Evolutionary conservation across 2,329 filamentous ascomycete species (phyloP).

Genomic region (Beauveria caledonica): DNA sequence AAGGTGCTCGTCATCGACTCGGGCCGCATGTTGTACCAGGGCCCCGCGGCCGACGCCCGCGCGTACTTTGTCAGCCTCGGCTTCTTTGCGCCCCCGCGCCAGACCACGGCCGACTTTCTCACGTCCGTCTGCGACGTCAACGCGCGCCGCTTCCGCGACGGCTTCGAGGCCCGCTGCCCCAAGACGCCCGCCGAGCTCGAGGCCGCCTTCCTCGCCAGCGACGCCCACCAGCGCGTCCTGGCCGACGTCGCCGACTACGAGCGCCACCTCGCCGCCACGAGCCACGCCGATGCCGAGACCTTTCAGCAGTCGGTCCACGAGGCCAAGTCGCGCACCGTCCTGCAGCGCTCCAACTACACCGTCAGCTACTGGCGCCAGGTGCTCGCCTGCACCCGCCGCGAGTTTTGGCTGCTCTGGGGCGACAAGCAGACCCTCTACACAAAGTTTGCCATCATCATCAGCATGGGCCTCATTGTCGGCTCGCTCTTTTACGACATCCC

Average conservation of each 20-base stretch:
- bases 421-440: constrained; percentile 69
- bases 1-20: constrained; percentile 72
- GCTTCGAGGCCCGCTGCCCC: constrained; percentile 55
- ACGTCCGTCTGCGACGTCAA: constrained; percentile 69
- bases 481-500: constrained; percentile 68
- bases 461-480: constrained; percentile 66
- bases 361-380: constrained; percentile 68
- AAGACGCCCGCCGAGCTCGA: constrained; percentile 61
- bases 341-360: constrained; percentile 64
- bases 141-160: constrained; percentile 58
- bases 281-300: constrained; percentile 51
- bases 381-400: constrained; percentile 57
- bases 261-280: constrained; percentile 38
- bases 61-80: constrained; percentile 64
- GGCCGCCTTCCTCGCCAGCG: constrained; percentile 54
- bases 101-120: constrained; percentile 68
- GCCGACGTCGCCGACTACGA: constrained; percentile 47
- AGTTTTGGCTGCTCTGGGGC: constrained; percentile 71
- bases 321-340: constrained; percentile 60
- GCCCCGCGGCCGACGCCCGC: constrained; percentile 53
- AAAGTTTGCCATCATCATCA: constrained; percentile 70
- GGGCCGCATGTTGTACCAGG: constrained; percentile 62
- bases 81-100: constrained; percentile 61
- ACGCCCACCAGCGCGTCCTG: constrained; percentile 49
- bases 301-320: constrained; percentile 62